Evolutionary conservation across 257 asterid species (phyloP).

Genomic region (Lycium ferocissimum): DNA sequence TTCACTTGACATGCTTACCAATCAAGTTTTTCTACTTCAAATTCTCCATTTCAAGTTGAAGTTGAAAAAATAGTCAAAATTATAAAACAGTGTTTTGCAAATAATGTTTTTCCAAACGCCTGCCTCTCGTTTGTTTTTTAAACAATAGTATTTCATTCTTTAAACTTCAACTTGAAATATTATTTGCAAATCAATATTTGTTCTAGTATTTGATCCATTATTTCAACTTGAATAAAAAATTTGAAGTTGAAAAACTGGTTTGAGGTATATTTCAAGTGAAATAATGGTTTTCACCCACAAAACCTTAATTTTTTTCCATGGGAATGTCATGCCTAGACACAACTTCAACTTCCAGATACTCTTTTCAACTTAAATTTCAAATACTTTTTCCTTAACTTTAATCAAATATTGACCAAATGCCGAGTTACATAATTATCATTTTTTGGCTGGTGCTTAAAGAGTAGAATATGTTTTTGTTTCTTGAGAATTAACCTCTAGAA

Average conservation of each 20-base stretch:
- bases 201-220: slow-evolving; percentile 2
- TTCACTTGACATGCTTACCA: not conserved
- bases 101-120: not conserved
- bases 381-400: not conserved
- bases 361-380: not conserved
- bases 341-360: slow-evolving; percentile 13
- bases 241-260: slow-evolving; percentile 1
- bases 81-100: not conserved
- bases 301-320: not conserved
- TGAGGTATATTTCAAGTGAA: not conserved
- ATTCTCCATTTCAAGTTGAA: not conserved
- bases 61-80: not conserved
- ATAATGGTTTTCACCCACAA: not conserved
- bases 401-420: not conserved
- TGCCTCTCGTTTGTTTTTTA: not conserved
- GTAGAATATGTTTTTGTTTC: not conserved
- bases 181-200: not conserved
- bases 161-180: not conserved
- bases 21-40: slow-evolving; percentile 18
- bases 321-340: not conserved
- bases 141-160: not conserved
- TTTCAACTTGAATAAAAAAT: not conserved
- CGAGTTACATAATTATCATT: not conserved
- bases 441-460: not conserved
- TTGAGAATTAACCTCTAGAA: not conserved